Conservation (phyloP, 768 basidiomycete genomes). For the Boletus sp. region DNA sequence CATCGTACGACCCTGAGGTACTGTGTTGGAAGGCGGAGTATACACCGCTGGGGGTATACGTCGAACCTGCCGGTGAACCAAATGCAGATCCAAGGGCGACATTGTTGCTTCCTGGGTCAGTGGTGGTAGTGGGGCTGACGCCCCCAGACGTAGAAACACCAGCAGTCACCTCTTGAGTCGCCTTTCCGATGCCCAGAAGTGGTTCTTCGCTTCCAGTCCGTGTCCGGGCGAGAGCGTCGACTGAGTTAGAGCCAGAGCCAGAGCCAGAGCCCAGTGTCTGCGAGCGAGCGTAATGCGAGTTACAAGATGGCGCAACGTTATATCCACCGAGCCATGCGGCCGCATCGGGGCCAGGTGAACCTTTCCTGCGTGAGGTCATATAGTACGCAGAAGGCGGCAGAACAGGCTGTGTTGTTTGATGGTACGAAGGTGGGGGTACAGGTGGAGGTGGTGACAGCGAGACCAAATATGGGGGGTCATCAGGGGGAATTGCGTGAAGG, state of each 20-base stretch:
- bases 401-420: slow-evolving; percentile 6
- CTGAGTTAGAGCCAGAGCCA: slow-evolving; percentile 22
- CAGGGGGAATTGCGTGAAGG: slow-evolving; percentile 7
- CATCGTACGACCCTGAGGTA: slow-evolving; percentile 18
- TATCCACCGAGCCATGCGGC: slow-evolving; percentile 25
- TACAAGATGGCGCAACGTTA: slow-evolving; percentile 23
- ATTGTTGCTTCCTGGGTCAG: slow-evolving; percentile 10
- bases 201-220: slow-evolving; percentile 31
- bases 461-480: slow-evolving; percentile 15
- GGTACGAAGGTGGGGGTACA: background rate
- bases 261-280: slow-evolving; percentile 29
- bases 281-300: slow-evolving; percentile 27
- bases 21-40: slow-evolving; percentile 11
- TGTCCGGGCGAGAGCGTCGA: slow-evolving; percentile 28
- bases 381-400: slow-evolving; percentile 30
- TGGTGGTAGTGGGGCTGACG: background rate
- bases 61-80: slow-evolving; percentile 24
- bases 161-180: slow-evolving; percentile 2
- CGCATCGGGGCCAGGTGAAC: slow-evolving; percentile 29
- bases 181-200: slow-evolving; percentile 18
- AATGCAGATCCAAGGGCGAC: slow-evolving; percentile 30
- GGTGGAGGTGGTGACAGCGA: slow-evolving; percentile 28
- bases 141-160: slow-evolving; percentile 8
- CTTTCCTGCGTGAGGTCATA: slow-evolving; percentile 12
- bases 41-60: slow-evolving; percentile 15